phyloP scores from a whole-genome alignment of 2,329 filamentous ascomycete genomes.

The Cordyceps cicadae region DNA sequence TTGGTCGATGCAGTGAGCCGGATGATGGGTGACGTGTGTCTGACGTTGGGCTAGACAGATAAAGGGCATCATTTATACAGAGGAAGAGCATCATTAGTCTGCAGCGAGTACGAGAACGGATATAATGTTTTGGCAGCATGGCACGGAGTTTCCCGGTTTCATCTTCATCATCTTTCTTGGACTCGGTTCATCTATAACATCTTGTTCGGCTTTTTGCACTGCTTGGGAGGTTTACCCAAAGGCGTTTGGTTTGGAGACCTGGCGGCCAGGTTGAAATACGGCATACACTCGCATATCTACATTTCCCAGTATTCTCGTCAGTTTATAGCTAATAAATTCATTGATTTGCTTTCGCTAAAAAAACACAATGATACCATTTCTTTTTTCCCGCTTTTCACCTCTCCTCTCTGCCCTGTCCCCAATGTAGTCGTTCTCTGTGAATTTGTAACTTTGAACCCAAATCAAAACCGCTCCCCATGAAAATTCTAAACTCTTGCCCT shows the following conservation, averaged over 20 bases:
- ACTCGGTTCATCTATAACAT: not conserved
- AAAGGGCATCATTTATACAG: too few species aligned
- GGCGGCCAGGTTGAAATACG: not conserved
- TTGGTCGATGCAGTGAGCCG: not conserved
- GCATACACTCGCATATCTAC: not conserved
- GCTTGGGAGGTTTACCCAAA: not conserved
- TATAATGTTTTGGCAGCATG: conserved; percentile 11
- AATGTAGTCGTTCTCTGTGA: not conserved
- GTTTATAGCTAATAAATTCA: conserved; percentile 3
- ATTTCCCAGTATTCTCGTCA: not conserved
- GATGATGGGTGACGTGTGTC: not conserved
- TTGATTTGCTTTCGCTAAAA: not conserved
- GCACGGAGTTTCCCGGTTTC: conserved; percentile 8
- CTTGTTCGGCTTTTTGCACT: too few species aligned
- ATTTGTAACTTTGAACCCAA: conserved; percentile 1
- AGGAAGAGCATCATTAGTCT: too few species aligned
- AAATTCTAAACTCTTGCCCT: not conserved
- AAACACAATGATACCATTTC: not conserved
- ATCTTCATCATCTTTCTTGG: not conserved
- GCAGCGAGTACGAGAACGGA: not conserved
- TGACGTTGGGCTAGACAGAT: too few species aligned
- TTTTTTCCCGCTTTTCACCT: not conserved
- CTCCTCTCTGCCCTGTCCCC: too few species aligned
- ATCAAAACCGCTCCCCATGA: conserved; percentile 6
- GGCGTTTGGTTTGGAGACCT: not conserved